phyloP scores from a whole-genome alignment of 2,329 filamentous ascomycete genomes.

The Fusarium denticulatum region DNA sequence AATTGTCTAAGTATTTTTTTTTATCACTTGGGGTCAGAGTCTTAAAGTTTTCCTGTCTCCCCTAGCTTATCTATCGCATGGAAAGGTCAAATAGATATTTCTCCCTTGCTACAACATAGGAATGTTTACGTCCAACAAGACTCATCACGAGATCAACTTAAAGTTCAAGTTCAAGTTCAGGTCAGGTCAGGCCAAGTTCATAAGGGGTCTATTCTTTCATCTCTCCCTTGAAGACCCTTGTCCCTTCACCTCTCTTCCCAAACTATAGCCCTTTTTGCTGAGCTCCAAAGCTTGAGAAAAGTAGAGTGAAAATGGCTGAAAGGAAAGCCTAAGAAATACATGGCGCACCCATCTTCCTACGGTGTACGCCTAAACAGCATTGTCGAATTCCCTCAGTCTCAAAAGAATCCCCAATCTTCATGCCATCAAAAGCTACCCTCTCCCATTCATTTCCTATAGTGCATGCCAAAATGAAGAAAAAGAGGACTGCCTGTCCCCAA shows the following conservation, averaged over 20 bases:
- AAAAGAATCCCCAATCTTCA: background rate
- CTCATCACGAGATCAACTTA: background rate
- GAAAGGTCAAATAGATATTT: background rate
- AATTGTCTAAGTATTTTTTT: background rate
- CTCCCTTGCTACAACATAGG: constrained; percentile 22
- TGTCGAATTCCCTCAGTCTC: background rate
- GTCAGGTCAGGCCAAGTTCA: background rate
- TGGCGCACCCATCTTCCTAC: background rate
- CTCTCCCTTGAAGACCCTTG: background rate
- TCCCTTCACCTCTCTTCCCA: background rate
- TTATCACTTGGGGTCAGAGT: background rate
- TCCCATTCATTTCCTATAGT: constrained; percentile 9
- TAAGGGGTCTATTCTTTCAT: constrained; percentile 16
- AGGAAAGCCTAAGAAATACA: constrained; percentile 7
- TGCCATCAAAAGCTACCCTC: background rate
- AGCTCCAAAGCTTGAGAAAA: background rate
- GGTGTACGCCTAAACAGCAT: background rate
- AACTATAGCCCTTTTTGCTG: background rate
- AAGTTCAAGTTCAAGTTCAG: background rate
- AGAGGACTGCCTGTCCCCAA: constrained; percentile 30
- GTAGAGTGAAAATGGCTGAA: background rate
- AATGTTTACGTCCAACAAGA: constrained; percentile 22
- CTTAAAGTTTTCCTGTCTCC: background rate
- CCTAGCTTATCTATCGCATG: background rate
- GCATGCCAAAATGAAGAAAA: constrained; percentile 20